Evolutionary conservation across 2,329 filamentous ascomycete species (phyloP), one percentile per base, ranked within the genome.

Genomic region (Thelonectria discophora): DNA sequence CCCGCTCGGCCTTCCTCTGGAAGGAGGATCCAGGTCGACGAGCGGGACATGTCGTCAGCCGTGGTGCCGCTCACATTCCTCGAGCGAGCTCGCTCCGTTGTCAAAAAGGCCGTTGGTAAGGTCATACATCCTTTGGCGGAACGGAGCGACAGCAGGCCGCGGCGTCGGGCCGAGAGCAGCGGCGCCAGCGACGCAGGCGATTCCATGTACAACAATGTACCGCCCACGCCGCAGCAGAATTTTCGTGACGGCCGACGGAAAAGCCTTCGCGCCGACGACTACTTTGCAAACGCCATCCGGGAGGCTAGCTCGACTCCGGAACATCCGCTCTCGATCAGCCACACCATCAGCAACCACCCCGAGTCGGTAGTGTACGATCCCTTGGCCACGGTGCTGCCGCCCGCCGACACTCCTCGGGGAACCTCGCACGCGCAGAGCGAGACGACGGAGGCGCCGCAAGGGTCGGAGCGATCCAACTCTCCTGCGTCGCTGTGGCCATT

Each of bases 1-100:
- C 93, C 94, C 2, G 89, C 88, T 39, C 86, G 89, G 37, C 90
- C 90, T 62, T 90, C 88, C 32, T 87, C 91, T 58, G 93, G 93
- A 67, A 89, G 90, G 74, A 93, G 88, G 77, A 98, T 99, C 70
- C 90, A 97, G 75, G 92, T 98, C 49, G 94, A 97, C 61, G 93
- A 92, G 67, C 89, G 89, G 72, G 95, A 99, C 77, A 88, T 99
- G 71, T 94, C 93, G 47, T 87, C 88, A 57, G 95, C 95, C 58
- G 95, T 99, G 57, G 90, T 97, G 15, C 94, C 94, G 37, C 87
- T 97, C 52, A 94, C 90, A 8, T 88, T 97, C 64, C 83, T 98
- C 18, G 92, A 97, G 73, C 89, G 93, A 34, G 91, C 95, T 51
- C 88, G 89, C 48, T 96, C 91, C 12, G 91, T 88, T 40, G 85